phyloP scores from a whole-genome alignment of 768 basidiomycete species.

The Lactarius deliciosus region DNA sequence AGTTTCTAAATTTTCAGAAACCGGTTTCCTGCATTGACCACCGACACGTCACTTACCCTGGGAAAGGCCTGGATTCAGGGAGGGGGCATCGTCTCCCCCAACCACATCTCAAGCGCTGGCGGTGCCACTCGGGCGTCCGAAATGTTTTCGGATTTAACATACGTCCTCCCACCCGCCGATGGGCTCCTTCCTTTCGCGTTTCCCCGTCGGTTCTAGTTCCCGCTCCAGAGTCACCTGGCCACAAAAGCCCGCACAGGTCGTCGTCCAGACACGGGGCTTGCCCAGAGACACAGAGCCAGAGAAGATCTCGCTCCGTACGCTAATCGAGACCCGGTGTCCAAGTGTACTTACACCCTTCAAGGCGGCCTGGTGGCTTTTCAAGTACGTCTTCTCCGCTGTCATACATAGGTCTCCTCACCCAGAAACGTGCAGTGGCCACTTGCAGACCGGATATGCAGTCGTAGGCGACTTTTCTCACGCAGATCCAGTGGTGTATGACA shows the following conservation, averaged over 20 bases:
- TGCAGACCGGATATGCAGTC: slow-evolving; percentile 63
- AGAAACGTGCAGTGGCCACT: slow-evolving; percentile 43
- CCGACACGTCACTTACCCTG: neutral
- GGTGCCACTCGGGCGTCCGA: neutral
- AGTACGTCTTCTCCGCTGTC: slow-evolving; percentile 26
- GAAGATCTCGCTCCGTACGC: slow-evolving; percentile 29
- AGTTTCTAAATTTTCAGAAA: neutral
- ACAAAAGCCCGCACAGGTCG: slow-evolving; percentile 10
- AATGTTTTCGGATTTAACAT: neutral
- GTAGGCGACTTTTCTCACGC: slow-evolving; percentile 57
- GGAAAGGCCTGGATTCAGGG: neutral
- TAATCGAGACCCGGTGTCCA: slow-evolving; percentile 34
- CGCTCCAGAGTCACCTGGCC: slow-evolving; percentile 18
- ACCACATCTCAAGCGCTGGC: neutral
- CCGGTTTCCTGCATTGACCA: neutral
- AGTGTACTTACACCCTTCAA: slow-evolving; percentile 34
- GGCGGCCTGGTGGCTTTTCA: slow-evolving; percentile 37
- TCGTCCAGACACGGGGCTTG: neutral
- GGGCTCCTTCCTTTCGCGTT: neutral
- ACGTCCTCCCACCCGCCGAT: neutral
- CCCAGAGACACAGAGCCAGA: slow-evolving; percentile 6
- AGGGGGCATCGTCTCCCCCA: neutral
- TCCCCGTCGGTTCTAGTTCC: neutral
- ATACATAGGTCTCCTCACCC: neutral
- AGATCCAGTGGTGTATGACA: slow-evolving; percentile 55